These are phyloP conservation scores for Geosiphon pyriformis DNA, from an alignment of 192 early-diverging fungal genomes.

Conservation along the genomic window DNA sequence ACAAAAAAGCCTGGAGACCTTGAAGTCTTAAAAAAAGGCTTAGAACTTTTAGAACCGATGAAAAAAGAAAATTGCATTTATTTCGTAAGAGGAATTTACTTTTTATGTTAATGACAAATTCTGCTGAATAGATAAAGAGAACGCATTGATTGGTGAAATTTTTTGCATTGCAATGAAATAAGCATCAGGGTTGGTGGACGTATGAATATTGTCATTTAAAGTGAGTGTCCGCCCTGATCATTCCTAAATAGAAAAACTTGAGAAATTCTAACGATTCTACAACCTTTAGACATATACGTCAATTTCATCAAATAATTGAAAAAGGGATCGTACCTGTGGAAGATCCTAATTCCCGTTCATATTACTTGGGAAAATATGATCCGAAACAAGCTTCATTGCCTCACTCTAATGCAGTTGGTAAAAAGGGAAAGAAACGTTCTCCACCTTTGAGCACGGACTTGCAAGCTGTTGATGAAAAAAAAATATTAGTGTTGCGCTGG, in stretches of 20 bases:
- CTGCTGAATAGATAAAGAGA: neutral
- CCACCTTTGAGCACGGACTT: constrained; percentile 31
- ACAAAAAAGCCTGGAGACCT: constrained; percentile 33
- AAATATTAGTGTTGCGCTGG: constrained; percentile 69
- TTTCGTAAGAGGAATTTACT: constrained; percentile 24
- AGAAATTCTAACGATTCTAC: too few species aligned
- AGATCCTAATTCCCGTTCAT: constrained; percentile 3
- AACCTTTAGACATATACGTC: constrained; percentile 44
- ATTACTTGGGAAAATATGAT: constrained; percentile 29
- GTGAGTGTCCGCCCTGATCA: too few species aligned
- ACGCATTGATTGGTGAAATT: too few species aligned
- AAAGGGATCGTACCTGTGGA: constrained; percentile 15
- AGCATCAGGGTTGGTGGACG: constrained; percentile 59
- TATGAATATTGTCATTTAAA: constrained; percentile 80
- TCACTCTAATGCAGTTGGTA: constrained; percentile 20
- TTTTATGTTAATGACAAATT: neutral
- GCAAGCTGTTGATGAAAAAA: constrained; percentile 38
- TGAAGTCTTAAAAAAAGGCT: constrained; percentile 45
- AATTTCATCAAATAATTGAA: constrained; percentile 45
- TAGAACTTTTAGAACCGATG: constrained; percentile 50
- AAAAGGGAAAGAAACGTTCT: constrained; percentile 1
- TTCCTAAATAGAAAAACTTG: too few species aligned
- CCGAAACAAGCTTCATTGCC: constrained; percentile 17
- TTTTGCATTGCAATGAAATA: too few species aligned
- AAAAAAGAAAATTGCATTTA: constrained; percentile 44